Percentiles rank a stretch among this genome's conserved stretches.
Conservation (phyloP, 108 stramenopile species). For the Aurantiochytrium sp. region DNA sequence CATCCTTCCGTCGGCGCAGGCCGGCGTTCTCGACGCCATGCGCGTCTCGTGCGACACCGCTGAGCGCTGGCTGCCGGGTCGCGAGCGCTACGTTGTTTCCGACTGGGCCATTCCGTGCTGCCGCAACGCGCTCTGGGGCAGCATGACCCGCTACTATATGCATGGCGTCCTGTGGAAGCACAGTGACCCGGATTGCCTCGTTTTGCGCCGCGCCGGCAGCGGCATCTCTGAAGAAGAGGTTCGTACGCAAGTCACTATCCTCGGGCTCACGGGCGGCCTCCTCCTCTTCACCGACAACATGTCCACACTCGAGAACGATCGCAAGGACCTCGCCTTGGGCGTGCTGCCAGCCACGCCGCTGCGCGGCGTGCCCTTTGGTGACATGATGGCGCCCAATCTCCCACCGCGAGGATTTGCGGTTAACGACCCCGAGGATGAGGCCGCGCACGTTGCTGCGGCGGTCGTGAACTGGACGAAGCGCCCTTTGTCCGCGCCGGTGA, state of each 20-base stretch:
- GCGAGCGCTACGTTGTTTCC: neutral
- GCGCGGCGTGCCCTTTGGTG: neutral
- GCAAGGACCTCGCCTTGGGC: neutral
- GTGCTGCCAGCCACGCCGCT: neutral
- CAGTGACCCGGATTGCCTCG: neutral
- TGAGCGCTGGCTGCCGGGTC: neutral
- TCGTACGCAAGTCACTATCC: neutral
- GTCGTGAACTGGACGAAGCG: neutral
- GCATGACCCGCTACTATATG: neutral
- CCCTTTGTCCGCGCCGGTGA: too few relatives aligned
- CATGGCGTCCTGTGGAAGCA: neutral
- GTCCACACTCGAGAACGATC: neutral
- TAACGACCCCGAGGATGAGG: neutral
- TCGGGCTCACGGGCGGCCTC: neutral
- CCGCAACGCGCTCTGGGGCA: neutral
- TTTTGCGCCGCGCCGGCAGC: neutral
- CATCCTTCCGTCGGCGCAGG: neutral
- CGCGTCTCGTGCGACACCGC: neutral
- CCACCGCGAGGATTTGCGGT: neutral
- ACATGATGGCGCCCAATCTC: neutral
- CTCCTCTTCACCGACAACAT: neutral
- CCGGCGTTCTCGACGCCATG: neutral
- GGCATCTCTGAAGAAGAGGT: neutral
- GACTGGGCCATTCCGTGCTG: neutral
- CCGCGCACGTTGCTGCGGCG: neutral